Base-by-base conservation (phyloP, 306 rosid genomes). In the Ammopiptanthus mongolicus region DNA sequence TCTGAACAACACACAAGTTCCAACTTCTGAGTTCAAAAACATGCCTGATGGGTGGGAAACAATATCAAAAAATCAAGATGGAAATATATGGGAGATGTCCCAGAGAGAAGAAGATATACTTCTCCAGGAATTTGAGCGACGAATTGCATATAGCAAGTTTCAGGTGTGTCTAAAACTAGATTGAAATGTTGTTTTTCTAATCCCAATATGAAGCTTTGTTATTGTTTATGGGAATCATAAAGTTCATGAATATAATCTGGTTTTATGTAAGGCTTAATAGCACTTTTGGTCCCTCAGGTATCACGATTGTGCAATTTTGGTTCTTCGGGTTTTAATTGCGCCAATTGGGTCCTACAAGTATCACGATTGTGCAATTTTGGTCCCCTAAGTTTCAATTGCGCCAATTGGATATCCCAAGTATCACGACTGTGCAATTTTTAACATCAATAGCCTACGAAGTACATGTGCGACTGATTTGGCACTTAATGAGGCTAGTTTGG, bases 21-120 rank as follows among this genome's bases (percentile, higher is more conserved):
- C 86, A 18, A 84, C 87, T 67, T 71, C 87, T 1, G 96, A 92
- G 71, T 82, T 88, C 74, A 92, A 91, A 87, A 86, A 86, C 86
- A 84, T 78, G 80, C 98, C 98, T 19, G 98, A 92, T 70, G 98
- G 98, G 28, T 91, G 98, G 98, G 98, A 95, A 78, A 90, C 98
- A n/a, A 78, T 88, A 28, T 74, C 91, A 5, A 95, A 90, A 81
- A 62, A 84, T 57, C 84, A 78, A 31, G 97, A 92, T 65, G 97
- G 93, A 65, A 95, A 87, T 71, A 52, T 95, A 29, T 95, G 98
- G 98, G 96, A 90, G 84, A 95, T 95, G 97, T 86, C 98, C 8
- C 97, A 95, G 75, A 90, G 97, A 72, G 97, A 95, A 82, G 98
- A 95, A 82, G 98, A 95, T 55, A 84, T 92, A 41, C 97, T 95